phyloP scores from a whole-genome alignment of 1,284 basidiomycete genomes.

The Pseudozyma pruni region DNA sequence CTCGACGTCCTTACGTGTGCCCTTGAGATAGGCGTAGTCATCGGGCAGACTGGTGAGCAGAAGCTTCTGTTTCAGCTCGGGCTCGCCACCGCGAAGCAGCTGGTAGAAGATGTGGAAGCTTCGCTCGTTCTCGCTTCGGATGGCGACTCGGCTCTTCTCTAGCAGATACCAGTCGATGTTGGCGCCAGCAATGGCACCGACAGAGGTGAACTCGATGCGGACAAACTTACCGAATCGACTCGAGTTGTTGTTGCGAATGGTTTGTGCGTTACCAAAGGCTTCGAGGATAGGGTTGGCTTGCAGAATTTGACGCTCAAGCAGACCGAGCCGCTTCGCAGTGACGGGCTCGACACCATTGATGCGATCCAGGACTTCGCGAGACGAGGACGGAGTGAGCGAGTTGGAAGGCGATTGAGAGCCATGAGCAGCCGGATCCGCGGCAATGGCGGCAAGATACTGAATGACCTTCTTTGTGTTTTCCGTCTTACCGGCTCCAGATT shows the following conservation, averaged over 20 bases:
- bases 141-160: constrained; percentile 89
- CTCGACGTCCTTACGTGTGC: constrained; percentile 88
- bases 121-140: constrained; percentile 74
- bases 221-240: constrained; percentile 98
- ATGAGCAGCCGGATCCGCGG: constrained; percentile 71
- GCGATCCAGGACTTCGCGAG: constrained; percentile 58
- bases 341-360: constrained; percentile 56
- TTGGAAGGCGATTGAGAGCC: constrained; percentile 38
- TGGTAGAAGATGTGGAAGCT: constrained; percentile 99
- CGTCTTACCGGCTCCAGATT: constrained; percentile 99
- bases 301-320: constrained; percentile 94
- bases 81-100: constrained; percentile 69
- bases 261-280: constrained; percentile 98
- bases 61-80: constrained; percentile 72
- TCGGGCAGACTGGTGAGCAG: constrained; percentile 78
- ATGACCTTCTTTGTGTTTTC: constrained; percentile 99
- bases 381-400: constrained; percentile 47
- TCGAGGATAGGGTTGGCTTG: constrained; percentile 98
- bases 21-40: constrained; percentile 90
- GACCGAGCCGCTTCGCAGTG: constrained; percentile 73
- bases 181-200: constrained; percentile 95
- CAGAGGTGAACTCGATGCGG: constrained; percentile 90
- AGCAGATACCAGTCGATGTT: constrained; percentile 99
- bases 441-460: constrained; percentile 97
- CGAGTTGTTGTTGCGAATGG: constrained; percentile 98